Base-by-base conservation (phyloP, 2,329 filamentous ascomycete species). In the Alternaria brassicicola region DNA sequence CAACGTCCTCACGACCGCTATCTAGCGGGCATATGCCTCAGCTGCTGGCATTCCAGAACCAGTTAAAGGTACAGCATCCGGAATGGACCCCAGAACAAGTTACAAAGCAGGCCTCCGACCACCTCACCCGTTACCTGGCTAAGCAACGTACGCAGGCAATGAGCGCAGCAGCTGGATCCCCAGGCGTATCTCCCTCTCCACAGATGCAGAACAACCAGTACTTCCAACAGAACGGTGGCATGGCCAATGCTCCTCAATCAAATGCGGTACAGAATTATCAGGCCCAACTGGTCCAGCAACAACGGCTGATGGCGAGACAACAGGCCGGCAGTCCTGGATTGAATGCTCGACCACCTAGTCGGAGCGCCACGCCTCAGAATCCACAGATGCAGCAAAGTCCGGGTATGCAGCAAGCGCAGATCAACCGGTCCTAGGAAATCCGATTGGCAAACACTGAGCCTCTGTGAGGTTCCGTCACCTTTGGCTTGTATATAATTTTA, bases 341-440 rank as follows among this genome's bases (percentile, higher is more conserved):
- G 59, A 75, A 66, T 51, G 71, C 68, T 35, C 63, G 69, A 55
- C 72, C 68, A 50, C 65, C 67, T 35, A 78, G 76, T 57, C 65
- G 76, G 50, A 78, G 76, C 61, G 76, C 74, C 23, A 78, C 76
- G 33, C 76, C 76, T 12, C 75, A 76, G 50, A 76, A 76, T 47
- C 67, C 72, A 31, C 68, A 73, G 57, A 68, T 74, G 61, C 68
- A 72, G 62, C 72, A 75, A 53, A 75, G 73, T 57, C 73, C 73
- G 8, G 67, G 69, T 26, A 61, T 73, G 55, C 70, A 73, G 59
- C 73, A 76, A 61, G 72, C 72, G 36, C 73, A 75, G 61, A 58
- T 71, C 52, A 67, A 66, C 50, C 59, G 61, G 46, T 60, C 65
- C 21, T 66, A 62, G 56, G 38, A 19, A 25, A 30, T 25, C 46